phyloP scores from a whole-genome alignment of 768 basidiomycete species.

The Suillus sp. region DNA sequence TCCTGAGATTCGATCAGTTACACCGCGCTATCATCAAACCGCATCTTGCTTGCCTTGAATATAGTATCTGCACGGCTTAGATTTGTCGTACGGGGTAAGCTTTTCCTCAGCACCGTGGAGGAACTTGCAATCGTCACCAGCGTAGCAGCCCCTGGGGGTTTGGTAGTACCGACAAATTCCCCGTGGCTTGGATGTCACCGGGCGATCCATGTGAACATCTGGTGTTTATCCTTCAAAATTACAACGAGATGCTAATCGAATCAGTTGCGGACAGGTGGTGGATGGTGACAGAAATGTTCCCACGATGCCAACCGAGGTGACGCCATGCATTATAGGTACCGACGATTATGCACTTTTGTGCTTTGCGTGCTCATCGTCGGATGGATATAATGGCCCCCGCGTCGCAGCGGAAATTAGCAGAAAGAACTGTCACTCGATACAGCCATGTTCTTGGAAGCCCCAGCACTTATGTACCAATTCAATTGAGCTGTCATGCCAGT shows the following conservation, averaged over 20 bases:
- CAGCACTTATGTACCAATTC: too few relatives aligned
- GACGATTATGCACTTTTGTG: too few relatives aligned
- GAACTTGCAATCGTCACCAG: constrained; percentile 74
- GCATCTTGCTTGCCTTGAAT: constrained; percentile 47
- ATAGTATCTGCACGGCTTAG: constrained; percentile 70
- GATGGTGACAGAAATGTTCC: too few relatives aligned
- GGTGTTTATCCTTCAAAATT: neutral
- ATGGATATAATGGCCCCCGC: too few relatives aligned
- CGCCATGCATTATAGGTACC: too few relatives aligned
- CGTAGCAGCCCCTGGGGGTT: constrained; percentile 67
- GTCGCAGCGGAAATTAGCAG: too few relatives aligned
- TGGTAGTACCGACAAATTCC: constrained; percentile 72
- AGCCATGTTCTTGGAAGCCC: too few relatives aligned
- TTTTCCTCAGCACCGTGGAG: constrained; percentile 56
- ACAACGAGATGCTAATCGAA: constrained; percentile 1
- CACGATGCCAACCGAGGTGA: too few relatives aligned
- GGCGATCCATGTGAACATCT: constrained; percentile 47
- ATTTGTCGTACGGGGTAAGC: constrained; percentile 70
- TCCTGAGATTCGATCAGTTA: constrained; percentile 41
- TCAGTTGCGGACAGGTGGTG: neutral
- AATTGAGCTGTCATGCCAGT: too few relatives aligned
- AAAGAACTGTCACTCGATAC: too few relatives aligned
- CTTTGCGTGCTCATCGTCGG: too few relatives aligned
- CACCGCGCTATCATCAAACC: neutral
- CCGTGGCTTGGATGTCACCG: constrained; percentile 68